Base-by-base conservation (phyloP, 1,284 basidiomycete species). In the Trichosporon sp. region DNA sequence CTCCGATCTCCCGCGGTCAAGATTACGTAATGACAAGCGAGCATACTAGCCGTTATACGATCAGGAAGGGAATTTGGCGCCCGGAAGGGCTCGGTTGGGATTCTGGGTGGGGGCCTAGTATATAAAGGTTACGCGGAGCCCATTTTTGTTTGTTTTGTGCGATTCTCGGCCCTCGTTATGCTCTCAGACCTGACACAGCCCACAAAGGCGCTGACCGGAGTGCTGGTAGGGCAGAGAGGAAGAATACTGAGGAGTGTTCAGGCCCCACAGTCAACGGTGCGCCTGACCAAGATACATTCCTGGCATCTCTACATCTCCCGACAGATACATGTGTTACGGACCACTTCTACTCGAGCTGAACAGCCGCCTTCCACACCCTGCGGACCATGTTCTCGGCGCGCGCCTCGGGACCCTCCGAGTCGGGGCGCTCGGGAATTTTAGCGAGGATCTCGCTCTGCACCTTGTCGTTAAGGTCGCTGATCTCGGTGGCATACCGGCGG, bases 11-110 rank as follows among this genome's bases (percentile, higher is more conserved):
- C 66, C 56, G 61, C 62, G 37, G n/a, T n/a, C n/a, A n/a, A n/a
- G n/a, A n/a, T n/a, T n/a, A n/a, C n/a, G n/a, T n/a, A n/a, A n/a
- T 73, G 72, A 73, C 72, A 73, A 73, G 72, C 65, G 59, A 63
- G 69, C 70, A 73, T 73, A 73, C 72, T 73, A 73, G 62, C 72
- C 72, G 69, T 71, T 73, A 73, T 72, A 72, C 70, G 70, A 72
- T 56, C 68, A 67, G 59, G 68, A 62, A 73, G 64, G 59, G 25
- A 32, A 46, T 4, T 37, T 37, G 4, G 11, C n/a, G n/a, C n/a
- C n/a, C n/a, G n/a, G n/a, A n/a, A n/a, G n/a, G n/a, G n/a, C n/a
- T n/a, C n/a, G n/a, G n/a, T n/a, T n/a, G n/a, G n/a, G n/a, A n/a
- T n/a, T n/a, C n/a, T n/a, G n/a, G n/a, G n/a, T n/a, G n/a, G n/a